These are phyloP conservation scores for Xylariaceae sp. DNA, from an alignment of 2,329 filamentous ascomycete genomes.

Conservation along the genomic window DNA sequence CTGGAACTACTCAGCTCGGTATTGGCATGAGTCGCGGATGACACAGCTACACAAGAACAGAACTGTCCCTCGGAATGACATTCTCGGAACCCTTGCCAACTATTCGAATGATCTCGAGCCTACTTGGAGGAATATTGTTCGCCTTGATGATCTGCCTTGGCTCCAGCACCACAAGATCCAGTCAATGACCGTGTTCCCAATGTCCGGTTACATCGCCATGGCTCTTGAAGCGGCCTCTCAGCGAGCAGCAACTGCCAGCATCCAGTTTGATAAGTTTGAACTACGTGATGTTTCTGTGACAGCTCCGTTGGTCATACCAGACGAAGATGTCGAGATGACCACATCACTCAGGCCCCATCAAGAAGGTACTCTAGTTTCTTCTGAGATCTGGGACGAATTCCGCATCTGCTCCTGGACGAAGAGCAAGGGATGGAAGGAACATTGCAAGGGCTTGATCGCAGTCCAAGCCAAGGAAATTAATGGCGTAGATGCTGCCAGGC, in stretches of 20 bases:
- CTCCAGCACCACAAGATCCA: constrained; percentile 56
- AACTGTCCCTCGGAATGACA: constrained; percentile 36
- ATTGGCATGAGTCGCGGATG: constrained; percentile 45
- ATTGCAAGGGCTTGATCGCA: constrained; percentile 51
- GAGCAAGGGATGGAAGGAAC: constrained; percentile 51
- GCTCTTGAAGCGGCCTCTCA: constrained; percentile 43
- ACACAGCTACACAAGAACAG: constrained; percentile 38
- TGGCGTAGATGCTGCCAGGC: constrained; percentile 35
- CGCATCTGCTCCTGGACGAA: constrained; percentile 49
- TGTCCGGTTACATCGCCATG: constrained; percentile 50
- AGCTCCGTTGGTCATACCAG: constrained; percentile 42
- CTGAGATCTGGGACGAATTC: constrained; percentile 52
- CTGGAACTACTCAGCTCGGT: constrained; percentile 41
- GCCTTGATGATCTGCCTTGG: constrained; percentile 50
- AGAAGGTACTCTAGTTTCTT: constrained; percentile 36
- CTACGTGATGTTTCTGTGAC: constrained; percentile 43
- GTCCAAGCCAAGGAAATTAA: constrained; percentile 33
- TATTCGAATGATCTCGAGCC: constrained; percentile 41
- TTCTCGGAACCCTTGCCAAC: constrained; percentile 42
- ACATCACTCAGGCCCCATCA: constrained; percentile 40
- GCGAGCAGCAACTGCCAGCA: constrained; percentile 22
- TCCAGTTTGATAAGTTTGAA: constrained; percentile 38
- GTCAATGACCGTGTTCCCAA: constrained; percentile 50
- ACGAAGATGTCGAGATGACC: constrained; percentile 47
- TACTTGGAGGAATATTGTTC: constrained; percentile 45